phyloP scores from a whole-genome alignment of 768 basidiomycete species.

The Xerocomellus dryophilus region DNA sequence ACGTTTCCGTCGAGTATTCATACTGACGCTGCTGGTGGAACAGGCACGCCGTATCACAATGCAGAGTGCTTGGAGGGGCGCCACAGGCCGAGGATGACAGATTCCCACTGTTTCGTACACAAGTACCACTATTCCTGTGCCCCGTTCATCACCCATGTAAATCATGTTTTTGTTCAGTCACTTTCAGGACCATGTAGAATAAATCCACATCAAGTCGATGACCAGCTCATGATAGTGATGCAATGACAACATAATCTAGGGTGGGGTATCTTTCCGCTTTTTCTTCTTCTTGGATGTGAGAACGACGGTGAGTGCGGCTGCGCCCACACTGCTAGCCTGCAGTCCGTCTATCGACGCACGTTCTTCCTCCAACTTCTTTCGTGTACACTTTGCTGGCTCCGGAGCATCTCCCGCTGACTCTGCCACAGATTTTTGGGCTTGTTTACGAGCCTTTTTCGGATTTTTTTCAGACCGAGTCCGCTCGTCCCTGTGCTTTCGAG shows the following conservation, averaged over 20 bases:
- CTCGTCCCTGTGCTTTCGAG: background rate
- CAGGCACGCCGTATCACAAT: slow-evolving; percentile 82
- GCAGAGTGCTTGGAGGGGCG: slow-evolving; percentile 86
- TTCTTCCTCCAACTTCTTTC: background rate
- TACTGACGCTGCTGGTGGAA: slow-evolving; percentile 7
- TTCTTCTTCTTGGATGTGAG: slow-evolving; percentile 18
- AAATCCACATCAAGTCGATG: slow-evolving; percentile 14
- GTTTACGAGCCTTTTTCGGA: slow-evolving; percentile 7
- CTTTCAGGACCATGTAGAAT: slow-evolving; percentile 27
- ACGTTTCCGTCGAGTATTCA: background rate
- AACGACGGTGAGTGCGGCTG: background rate
- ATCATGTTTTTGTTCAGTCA: slow-evolving; percentile 12
- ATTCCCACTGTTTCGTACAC: slow-evolving; percentile 9
- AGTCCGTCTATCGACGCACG: no score
- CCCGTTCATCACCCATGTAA: slow-evolving; percentile 5
- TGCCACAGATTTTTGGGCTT: slow-evolving; percentile 6
- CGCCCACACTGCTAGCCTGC: background rate
- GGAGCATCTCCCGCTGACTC: slow-evolving; percentile 5
- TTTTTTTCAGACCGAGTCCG: background rate
- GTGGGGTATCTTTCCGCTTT: slow-evolving; percentile 20
- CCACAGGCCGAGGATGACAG: slow-evolving; percentile 42
- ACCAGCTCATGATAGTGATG: slow-evolving; percentile 2
- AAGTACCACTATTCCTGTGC: background rate
- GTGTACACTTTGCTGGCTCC: background rate
- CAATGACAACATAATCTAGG: slow-evolving; percentile 1